Conservation (phyloP, 1,284 basidiomycete genomes). For the Moesziomyces aphidis region DNA sequence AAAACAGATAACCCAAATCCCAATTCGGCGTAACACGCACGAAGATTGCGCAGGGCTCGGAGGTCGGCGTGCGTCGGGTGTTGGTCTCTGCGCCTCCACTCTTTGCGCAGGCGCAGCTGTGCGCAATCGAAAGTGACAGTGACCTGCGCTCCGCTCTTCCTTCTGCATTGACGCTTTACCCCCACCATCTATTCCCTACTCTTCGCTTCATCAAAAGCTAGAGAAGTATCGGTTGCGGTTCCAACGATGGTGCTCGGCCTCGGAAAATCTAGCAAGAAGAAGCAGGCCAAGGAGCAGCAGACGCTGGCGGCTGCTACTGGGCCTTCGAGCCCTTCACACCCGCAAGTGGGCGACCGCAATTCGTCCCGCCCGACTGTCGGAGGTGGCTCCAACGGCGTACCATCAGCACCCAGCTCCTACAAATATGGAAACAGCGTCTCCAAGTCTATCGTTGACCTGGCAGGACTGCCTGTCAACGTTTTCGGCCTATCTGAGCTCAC, state of each 20-base stretch:
- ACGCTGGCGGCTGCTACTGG: conserved; percentile 3
- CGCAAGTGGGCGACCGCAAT: conserved; percentile 3
- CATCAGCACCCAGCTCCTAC: conserved; percentile 4
- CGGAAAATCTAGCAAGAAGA: conserved; percentile 29
- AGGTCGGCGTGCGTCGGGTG: not conserved
- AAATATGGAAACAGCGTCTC: conserved; percentile 40
- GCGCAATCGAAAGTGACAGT: not conserved
- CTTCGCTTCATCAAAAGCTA: not conserved
- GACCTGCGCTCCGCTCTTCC: not conserved
- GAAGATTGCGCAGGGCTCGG: no score
- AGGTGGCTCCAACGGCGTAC: conserved; percentile 1
- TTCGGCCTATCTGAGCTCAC: conserved; percentile 61
- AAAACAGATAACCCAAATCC: no score
- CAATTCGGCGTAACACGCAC: no score
- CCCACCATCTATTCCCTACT: not conserved
- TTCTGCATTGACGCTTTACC: not conserved
- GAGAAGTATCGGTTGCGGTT: no score
- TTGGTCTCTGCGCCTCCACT: conserved; percentile 6
- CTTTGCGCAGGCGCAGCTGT: not conserved
- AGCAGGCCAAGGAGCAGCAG: conserved; percentile 15
- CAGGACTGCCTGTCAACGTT: conserved; percentile 61
- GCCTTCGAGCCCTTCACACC: not conserved
- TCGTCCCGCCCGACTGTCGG: conserved; percentile 15
- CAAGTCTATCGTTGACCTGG: conserved; percentile 49
- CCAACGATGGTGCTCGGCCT: conserved; percentile 31